A percentile compares a stretch with the other conserved stretches of the same genome.
Evolutionary conservation across 208 protist species (phyloP).

Genomic region (Sergeia podlipaevii): DNA sequence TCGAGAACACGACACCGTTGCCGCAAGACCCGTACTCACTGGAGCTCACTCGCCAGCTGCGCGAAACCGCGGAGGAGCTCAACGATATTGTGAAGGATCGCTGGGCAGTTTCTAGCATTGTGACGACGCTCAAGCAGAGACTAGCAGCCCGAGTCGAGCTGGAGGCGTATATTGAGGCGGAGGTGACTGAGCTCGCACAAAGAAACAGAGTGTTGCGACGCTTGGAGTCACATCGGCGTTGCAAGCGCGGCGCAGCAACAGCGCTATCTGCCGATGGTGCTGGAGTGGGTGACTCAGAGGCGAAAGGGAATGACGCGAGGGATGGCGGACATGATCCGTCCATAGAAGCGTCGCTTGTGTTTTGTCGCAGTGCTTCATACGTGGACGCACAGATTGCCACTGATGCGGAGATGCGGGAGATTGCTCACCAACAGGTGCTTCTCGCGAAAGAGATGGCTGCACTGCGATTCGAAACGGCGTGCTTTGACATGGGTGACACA

Average conservation of each 20-base stretch:
- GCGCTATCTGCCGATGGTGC: background rate
- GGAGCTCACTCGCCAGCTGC: slow-evolving; percentile 54
- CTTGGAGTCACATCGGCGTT: slow-evolving; percentile 8
- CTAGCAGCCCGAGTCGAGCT: slow-evolving; percentile 53
- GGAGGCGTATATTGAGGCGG: slow-evolving; percentile 58
- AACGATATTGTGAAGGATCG: slow-evolving; percentile 33
- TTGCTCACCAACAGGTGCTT: slow-evolving; percentile 67
- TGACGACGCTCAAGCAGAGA: slow-evolving; percentile 57
- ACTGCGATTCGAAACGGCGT: slow-evolving; percentile 67
- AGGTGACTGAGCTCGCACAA: slow-evolving; percentile 32
- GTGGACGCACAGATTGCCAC: slow-evolving; percentile 21
- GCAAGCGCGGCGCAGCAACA: background rate
- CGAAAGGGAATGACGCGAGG: too few relatives aligned
- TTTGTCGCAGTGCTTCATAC: too few relatives aligned
- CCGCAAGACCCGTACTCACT: slow-evolving; percentile 67
- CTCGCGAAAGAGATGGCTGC: slow-evolving; percentile 64
- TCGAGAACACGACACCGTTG: slow-evolving; percentile 65
- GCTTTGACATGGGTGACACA: slow-evolving; percentile 56
- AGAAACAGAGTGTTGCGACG: slow-evolving; percentile 3
- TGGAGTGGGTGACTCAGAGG: too few relatives aligned
- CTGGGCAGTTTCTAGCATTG: slow-evolving; percentile 28
- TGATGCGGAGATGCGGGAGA: slow-evolving; percentile 60
- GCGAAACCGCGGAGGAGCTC: slow-evolving; percentile 48
- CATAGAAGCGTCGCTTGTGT: too few relatives aligned
- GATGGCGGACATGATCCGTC: too few relatives aligned